phyloP scores from a whole-genome alignment of 495 filamentous ascomycete genomes.

The Talaromyces thailandensis region DNA sequence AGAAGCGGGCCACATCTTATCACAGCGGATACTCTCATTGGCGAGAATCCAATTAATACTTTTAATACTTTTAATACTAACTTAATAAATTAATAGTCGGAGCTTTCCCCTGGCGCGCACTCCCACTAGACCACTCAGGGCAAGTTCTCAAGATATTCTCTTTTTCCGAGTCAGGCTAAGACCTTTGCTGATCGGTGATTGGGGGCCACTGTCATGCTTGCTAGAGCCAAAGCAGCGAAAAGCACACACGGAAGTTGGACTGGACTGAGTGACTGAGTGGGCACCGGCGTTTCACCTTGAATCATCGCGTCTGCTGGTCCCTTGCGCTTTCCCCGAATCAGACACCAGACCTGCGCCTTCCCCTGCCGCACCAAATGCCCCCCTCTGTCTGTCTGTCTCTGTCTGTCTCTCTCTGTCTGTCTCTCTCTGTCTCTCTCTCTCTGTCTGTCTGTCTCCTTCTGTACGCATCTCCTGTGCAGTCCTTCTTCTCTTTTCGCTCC shows the following conservation, averaged over 20 bases:
- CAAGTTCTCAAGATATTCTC: neutral
- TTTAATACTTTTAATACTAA: too few relatives aligned
- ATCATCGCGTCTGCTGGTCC: neutral
- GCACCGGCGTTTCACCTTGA: constrained; percentile 2
- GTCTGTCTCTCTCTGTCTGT: neutral
- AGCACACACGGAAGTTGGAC: too few relatives aligned
- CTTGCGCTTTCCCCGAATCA: constrained; percentile 4
- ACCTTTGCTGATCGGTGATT: neutral
- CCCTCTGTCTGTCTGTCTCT: neutral
- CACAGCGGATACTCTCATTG: neutral
- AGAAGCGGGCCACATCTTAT: neutral
- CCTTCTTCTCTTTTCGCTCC: constrained; percentile 16
- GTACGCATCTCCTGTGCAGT: constrained; percentile 1
- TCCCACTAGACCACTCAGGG: neutral
- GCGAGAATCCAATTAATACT: too few relatives aligned
- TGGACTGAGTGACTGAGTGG: neutral
- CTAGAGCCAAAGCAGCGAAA: too few relatives aligned
- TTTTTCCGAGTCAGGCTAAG: neutral
- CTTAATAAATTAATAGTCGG: too few relatives aligned
- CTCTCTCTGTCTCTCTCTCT: neutral
- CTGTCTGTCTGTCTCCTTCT: constrained; percentile 10
- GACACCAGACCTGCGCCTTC: neutral
- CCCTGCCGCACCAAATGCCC: neutral
- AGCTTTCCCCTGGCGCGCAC: neutral
- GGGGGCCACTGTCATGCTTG: neutral